phyloP scores from a whole-genome alignment of 108 stramenopile genomes.

The Cylindrotheca closterium region DNA sequence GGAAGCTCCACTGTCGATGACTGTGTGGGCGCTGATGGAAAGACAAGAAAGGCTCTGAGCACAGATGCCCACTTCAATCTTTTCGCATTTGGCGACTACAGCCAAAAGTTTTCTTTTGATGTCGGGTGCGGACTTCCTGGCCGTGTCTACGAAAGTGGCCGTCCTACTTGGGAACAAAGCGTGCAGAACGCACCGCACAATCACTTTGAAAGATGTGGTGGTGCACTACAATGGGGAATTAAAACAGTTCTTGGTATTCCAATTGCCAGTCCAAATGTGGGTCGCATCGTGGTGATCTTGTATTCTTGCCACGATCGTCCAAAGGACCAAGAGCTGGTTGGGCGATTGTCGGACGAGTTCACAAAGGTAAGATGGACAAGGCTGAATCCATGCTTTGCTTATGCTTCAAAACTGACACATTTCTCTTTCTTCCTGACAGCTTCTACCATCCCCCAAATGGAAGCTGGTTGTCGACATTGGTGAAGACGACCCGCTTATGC shows the following conservation, averaged over 20 bases:
- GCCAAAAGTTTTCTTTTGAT: constrained; percentile 84
- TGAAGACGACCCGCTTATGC: constrained; percentile 15
- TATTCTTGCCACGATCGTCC: constrained; percentile 75
- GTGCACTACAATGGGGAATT: constrained; percentile 83
- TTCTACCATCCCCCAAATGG: constrained; percentile 85
- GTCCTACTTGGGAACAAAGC: constrained; percentile 84
- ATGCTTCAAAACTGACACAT: neutral
- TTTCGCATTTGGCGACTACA: constrained; percentile 83
- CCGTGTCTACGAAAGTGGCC: constrained; percentile 74
- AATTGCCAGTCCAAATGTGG: constrained; percentile 77
- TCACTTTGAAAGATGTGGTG: constrained; percentile 83
- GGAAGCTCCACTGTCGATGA: constrained; percentile 68
- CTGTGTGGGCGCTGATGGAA: constrained; percentile 41
- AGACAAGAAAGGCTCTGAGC: constrained; percentile 33
- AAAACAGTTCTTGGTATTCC: constrained; percentile 84
- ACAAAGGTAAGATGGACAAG: constrained; percentile 41
- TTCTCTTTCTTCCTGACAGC: constrained; percentile 21
- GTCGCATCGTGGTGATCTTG: constrained; percentile 74
- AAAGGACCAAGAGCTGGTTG: constrained; percentile 77
- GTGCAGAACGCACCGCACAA: constrained; percentile 79
- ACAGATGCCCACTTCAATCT: constrained; percentile 68
- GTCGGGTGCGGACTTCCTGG: constrained; percentile 85
- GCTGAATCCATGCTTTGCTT: neutral
- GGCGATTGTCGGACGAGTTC: constrained; percentile 67
- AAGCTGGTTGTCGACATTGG: constrained; percentile 88